Evolutionary conservation across 1,284 basidiomycete genomes (phyloP).

Genomic region (Peniophora sp.): DNA sequence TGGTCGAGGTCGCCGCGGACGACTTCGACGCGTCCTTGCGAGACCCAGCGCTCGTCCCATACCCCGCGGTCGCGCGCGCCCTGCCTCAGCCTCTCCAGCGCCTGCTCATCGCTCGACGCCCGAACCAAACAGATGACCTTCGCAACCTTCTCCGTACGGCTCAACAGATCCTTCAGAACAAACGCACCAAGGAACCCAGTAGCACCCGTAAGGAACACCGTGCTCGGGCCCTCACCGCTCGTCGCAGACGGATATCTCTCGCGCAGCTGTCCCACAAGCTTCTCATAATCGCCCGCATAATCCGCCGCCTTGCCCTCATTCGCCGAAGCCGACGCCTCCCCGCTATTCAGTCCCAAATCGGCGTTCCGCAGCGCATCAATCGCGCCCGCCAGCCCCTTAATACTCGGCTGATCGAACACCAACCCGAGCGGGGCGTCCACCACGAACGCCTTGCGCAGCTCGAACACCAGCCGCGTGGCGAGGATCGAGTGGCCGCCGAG

Average conservation of each 20-base stretch:
- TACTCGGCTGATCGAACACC: constrained; percentile 89
- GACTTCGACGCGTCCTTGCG: constrained; percentile 65
- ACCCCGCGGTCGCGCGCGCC: constrained; percentile 80
- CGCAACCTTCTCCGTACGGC: constrained; percentile 50
- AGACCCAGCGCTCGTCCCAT: constrained; percentile 89
- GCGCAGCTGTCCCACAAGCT: constrained; percentile 53
- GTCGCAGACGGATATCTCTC: constrained; percentile 49
- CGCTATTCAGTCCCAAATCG: constrained; percentile 67
- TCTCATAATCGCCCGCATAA: constrained; percentile 79
- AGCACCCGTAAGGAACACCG: constrained; percentile 92
- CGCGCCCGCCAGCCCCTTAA: constrained; percentile 72
- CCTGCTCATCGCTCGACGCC: constrained; percentile 58
- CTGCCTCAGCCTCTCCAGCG: constrained; percentile 66
- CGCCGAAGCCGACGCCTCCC: constrained; percentile 6
- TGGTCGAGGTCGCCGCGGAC: constrained; percentile 84
- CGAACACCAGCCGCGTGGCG: constrained; percentile 94
- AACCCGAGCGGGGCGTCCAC: constrained; percentile 89
- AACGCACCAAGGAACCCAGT: constrained; percentile 98
- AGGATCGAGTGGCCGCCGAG: constrained; percentile 98
- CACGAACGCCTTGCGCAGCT: constrained; percentile 90
- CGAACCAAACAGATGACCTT: constrained; percentile 93
- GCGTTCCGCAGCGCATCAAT: constrained; percentile 74
- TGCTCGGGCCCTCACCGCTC: constrained; percentile 36
- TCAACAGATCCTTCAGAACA: constrained; percentile 78
- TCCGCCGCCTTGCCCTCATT: constrained; percentile 26